phyloP scores from a whole-genome alignment of 2,329 filamentous ascomycete genomes.

The Cryphonectria naterciae region DNA sequence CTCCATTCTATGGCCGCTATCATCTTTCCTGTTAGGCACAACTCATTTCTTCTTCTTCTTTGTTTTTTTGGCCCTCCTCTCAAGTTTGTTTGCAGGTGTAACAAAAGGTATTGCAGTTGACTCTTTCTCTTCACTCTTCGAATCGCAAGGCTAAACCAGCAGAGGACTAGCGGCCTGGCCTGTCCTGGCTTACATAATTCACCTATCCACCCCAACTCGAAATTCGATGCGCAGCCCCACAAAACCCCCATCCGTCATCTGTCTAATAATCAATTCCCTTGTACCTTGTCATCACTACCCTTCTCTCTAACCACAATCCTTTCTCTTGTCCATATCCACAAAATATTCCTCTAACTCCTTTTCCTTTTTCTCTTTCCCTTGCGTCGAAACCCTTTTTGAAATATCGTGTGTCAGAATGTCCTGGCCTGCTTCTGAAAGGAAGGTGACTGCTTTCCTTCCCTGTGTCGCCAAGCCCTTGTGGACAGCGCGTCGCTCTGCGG shows the following conservation, averaged over 20 bases:
- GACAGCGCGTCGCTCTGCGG: neutral
- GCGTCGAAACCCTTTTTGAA: too few species aligned
- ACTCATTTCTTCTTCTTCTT: neutral
- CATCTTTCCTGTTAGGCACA: neutral
- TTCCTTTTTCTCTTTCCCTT: neutral
- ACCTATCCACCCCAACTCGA: neutral
- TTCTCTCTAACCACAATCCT: constrained; percentile 14
- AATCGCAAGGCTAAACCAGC: neutral
- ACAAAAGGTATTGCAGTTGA: neutral
- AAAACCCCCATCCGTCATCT: constrained; percentile 12
- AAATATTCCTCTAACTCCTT: neutral
- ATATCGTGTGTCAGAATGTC: neutral
- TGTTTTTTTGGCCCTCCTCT: neutral
- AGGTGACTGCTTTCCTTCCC: neutral
- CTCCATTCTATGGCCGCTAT: neutral
- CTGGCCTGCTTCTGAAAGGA: neutral
- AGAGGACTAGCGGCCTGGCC: neutral
- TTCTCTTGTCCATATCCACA: constrained; percentile 15
- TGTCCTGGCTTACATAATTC: neutral
- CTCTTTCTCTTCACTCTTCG: neutral
- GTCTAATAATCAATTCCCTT: constrained; percentile 16
- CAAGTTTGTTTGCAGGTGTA: too few species aligned
- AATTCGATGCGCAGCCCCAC: constrained; percentile 12
- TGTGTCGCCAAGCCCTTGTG: neutral
- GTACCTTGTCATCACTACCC: constrained; percentile 9